Conservation (phyloP, 805 yeast genomes). For the Tetrapisispora fleetii region DNA sequence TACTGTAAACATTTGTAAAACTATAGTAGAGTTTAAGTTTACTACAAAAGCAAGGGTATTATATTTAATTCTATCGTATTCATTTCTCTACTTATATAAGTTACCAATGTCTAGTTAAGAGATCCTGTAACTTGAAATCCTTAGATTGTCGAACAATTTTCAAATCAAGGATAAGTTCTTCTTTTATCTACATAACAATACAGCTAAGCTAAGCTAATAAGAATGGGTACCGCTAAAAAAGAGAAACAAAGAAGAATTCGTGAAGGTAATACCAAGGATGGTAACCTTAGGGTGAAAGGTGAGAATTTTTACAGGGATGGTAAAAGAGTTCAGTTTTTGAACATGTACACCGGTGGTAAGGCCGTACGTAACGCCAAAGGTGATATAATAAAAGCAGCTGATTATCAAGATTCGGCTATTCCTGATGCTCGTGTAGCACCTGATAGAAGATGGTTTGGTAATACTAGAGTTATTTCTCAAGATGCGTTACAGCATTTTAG, state of each 20-base stretch:
- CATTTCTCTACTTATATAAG: background rate
- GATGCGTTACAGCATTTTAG: conserved; percentile 92
- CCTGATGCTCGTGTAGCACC: conserved; percentile 94
- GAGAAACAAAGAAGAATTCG: conserved; percentile 81
- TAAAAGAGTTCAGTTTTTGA: conserved; percentile 77
- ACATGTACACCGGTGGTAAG: conserved; percentile 88
- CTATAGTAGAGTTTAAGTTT: background rate
- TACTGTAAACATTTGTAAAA: background rate
- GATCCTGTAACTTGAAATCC: too few species aligned
- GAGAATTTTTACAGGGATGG: conserved; percentile 95
- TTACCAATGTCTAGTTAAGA: too few species aligned
- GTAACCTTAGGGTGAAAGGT: conserved; percentile 89
- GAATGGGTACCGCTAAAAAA: conserved; percentile 92
- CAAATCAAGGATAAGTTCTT: background rate
- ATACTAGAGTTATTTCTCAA: conserved; percentile 93
- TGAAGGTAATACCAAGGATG: conserved; percentile 74
- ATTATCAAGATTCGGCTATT: conserved; percentile 73
- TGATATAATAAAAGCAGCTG: conserved; percentile 79
- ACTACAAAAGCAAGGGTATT: background rate
- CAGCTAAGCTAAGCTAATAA: background rate
- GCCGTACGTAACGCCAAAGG: conserved; percentile 83
- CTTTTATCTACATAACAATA: background rate
- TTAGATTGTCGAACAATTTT: background rate
- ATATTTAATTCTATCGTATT: background rate
- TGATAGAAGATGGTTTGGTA: conserved; percentile 95